These are phyloP conservation scores for Blastomyces emzantsi DNA, from an alignment of 2,329 filamentous ascomycete genomes.

Conservation along the genomic window DNA sequence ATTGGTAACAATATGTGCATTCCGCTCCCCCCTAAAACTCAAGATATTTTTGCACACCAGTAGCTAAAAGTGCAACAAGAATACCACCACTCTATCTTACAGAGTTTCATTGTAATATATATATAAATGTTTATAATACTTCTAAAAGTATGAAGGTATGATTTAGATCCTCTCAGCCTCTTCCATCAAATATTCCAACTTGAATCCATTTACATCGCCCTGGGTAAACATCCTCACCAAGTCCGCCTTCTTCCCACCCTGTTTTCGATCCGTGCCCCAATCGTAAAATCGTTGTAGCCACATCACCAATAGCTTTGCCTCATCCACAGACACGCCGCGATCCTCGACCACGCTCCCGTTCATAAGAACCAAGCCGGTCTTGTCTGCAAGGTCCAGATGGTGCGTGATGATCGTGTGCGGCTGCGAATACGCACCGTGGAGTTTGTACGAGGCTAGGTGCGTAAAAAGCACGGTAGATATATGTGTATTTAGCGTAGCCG, in stretches of 20 bases:
- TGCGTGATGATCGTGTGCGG: constrained; percentile 94
- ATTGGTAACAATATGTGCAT: not conserved
- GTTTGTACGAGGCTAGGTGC: constrained; percentile 84
- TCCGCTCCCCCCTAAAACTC: too few species aligned
- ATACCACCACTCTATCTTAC: constrained; percentile 4
- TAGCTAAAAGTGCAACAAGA: not conserved
- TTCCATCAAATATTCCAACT: constrained; percentile 73
- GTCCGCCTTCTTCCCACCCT: constrained; percentile 53
- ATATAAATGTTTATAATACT: not conserved
- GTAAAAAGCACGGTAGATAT: constrained; percentile 83
- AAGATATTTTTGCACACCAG: not conserved
- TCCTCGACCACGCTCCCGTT: constrained; percentile 71
- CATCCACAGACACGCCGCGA: constrained; percentile 64
- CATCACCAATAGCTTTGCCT: constrained; percentile 85
- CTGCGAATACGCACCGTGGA: constrained; percentile 76
- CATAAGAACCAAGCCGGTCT: constrained; percentile 74
- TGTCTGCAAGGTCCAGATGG: constrained; percentile 66
- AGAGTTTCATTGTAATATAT: not conserved
- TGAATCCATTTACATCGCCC: constrained; percentile 66
- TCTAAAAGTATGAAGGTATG: not conserved
- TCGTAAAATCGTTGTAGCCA: constrained; percentile 89
- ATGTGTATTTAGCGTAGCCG: constrained; percentile 41
- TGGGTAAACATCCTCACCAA: constrained; percentile 72
- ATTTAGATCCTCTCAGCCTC: constrained; percentile 69
- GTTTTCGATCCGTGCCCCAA: constrained; percentile 48